Evolutionary conservation across 1,139 yeast genomes (phyloP).

Genomic region (Suhomyces bokatorum): DNA sequence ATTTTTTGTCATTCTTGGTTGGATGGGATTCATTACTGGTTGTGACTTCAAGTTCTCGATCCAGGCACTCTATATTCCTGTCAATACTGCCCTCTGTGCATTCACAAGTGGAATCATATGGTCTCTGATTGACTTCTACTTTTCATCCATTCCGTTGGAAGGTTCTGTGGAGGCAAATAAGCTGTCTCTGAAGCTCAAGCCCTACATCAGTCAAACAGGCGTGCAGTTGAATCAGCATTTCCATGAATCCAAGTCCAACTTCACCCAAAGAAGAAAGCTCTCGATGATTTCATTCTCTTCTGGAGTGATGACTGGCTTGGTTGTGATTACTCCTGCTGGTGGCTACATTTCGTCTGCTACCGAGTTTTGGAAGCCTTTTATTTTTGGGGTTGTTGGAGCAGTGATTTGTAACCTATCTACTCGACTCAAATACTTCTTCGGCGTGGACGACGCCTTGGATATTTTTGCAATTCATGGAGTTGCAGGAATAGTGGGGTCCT

Average conservation of each 20-base stretch:
- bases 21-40: slow-evolving; percentile 49
- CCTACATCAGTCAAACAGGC: slow-evolving; percentile 22
- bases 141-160: slow-evolving; percentile 41
- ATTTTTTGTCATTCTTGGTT: slow-evolving; percentile 38
- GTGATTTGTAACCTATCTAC: slow-evolving; percentile 40
- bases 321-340: slow-evolving; percentile 49
- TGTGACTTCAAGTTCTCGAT: slow-evolving; percentile 44
- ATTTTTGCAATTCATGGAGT: slow-evolving; percentile 49
- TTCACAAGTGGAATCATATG: slow-evolving; percentile 40
- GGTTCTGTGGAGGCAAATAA: slow-evolving; percentile 12
- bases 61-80: slow-evolving; percentile 34
- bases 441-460: slow-evolving; percentile 48
- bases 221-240: slow-evolving; percentile 21
- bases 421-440: slow-evolving; percentile 39
- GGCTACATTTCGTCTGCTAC: slow-evolving; percentile 41
- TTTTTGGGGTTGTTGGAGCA: slow-evolving; percentile 44
- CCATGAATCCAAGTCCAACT: slow-evolving; percentile 24
- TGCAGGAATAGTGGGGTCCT: slow-evolving; percentile 45
- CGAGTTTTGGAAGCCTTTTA: slow-evolving; percentile 45
- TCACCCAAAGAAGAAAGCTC: slow-evolving; percentile 29
- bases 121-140: slow-evolving; percentile 42
- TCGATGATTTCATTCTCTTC: slow-evolving; percentile 46
- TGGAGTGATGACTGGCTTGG: slow-evolving; percentile 47
- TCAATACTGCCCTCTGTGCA: slow-evolving; percentile 39
- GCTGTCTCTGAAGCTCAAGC: background rate